Evolutionary conservation across 306 rosid genomes (phyloP).

Genomic region (Cicer yamashitae): DNA sequence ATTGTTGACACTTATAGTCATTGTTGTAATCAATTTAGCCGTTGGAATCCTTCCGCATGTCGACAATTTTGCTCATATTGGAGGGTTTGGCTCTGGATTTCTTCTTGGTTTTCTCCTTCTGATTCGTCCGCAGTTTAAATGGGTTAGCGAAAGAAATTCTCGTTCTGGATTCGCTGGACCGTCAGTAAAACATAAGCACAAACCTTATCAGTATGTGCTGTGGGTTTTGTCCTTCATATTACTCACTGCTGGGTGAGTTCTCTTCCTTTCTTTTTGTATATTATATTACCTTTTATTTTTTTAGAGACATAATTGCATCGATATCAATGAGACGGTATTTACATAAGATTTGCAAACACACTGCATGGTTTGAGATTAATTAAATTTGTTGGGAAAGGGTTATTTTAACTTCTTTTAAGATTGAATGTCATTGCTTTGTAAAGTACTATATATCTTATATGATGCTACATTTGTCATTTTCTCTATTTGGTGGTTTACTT

Average conservation of each 20-base stretch:
- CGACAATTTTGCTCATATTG: constrained; percentile 89
- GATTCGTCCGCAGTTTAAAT: constrained; percentile 80
- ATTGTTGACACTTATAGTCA: constrained; percentile 63
- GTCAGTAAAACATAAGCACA: constrained; percentile 66
- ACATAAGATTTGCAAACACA: not conserved
- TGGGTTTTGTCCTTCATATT: constrained; percentile 67
- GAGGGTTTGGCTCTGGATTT: constrained; percentile 87
- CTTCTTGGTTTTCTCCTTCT: constrained; percentile 79
- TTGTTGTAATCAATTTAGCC: constrained; percentile 69
- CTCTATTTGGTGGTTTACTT: constrained; percentile 18
- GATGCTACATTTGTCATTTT: constrained; percentile 2
- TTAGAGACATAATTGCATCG: not conserved
- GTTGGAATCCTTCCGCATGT: constrained; percentile 91
- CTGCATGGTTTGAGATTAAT: constrained; percentile 9
- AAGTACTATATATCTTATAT: not conserved
- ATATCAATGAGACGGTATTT: constrained; percentile 8
- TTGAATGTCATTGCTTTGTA: not conserved
- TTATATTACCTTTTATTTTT: constrained; percentile 18
- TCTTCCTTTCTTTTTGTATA: constrained; percentile 30
- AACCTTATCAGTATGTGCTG: constrained; percentile 69
- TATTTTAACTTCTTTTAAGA: no score
- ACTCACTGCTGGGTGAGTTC: constrained; percentile 60
- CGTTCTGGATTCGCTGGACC: constrained; percentile 34
- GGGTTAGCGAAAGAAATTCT: constrained; percentile 59
- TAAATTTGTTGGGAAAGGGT: not conserved